Conservation (phyloP, 2,329 filamentous ascomycete genomes). For the Curvularia eragrostidis region DNA sequence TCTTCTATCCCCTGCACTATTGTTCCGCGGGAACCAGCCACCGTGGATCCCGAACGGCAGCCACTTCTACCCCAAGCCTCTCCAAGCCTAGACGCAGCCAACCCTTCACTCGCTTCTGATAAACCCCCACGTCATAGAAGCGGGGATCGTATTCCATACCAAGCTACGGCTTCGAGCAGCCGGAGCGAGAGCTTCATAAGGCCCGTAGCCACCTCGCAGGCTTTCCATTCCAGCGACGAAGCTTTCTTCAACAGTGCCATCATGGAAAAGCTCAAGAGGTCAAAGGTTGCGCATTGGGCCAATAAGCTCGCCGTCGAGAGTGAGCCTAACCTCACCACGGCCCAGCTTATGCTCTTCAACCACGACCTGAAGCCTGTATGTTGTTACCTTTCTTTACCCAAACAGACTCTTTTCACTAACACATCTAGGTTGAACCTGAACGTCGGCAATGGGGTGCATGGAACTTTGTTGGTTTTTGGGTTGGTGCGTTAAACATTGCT, state of each 20-base stretch:
- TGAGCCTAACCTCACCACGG: slow-evolving; percentile 77
- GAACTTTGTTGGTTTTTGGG: slow-evolving; percentile 91
- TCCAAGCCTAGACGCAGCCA: slow-evolving; percentile 21
- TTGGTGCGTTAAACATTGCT: slow-evolving; percentile 54
- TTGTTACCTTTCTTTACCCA: background rate
- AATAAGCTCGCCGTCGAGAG: slow-evolving; percentile 73
- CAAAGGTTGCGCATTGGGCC: slow-evolving; percentile 50
- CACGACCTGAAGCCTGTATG: slow-evolving; percentile 71
- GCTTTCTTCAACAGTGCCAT: slow-evolving; percentile 19
- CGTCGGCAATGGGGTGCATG: slow-evolving; percentile 83
- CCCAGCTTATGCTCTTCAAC: slow-evolving; percentile 88
- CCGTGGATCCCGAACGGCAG: slow-evolving; percentile 32
- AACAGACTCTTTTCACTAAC: slow-evolving; percentile 3
- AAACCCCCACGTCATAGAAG: slow-evolving; percentile 40
- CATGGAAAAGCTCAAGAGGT: slow-evolving; percentile 53
- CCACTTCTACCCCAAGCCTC: slow-evolving; percentile 33
- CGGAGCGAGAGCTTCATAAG: slow-evolving; percentile 31
- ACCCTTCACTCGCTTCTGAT: slow-evolving; percentile 23
- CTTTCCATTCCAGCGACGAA: slow-evolving; percentile 28
- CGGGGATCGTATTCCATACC: slow-evolving; percentile 32
- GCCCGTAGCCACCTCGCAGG: slow-evolving; percentile 22
- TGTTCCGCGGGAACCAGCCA: slow-evolving; percentile 12
- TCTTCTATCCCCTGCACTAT: background rate
- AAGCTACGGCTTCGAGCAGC: slow-evolving; percentile 28
- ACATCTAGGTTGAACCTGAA: slow-evolving; percentile 69